Evolutionary conservation across 768 basidiomycete species (phyloP), one percentile per base, ranked within the genome.

Genomic region (Gymnopilus junonius): DNA sequence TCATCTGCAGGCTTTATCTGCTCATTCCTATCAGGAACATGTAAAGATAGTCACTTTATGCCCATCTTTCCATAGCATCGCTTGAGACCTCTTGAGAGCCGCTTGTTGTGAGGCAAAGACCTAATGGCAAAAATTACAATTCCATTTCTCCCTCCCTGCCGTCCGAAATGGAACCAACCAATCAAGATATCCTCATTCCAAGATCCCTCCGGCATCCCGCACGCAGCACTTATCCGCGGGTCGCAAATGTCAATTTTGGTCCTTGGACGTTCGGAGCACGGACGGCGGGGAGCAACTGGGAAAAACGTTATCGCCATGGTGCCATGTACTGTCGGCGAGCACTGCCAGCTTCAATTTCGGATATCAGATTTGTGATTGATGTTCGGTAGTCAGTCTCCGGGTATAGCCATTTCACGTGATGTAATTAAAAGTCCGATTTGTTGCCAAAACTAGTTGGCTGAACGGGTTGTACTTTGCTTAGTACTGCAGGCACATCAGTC

Each of bases 241-340:
- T 14, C 48, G 48, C 48, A 32, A 32, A 32, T 51, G n/a, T 51
- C 48, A 51, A 17, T 51, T 50, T 51, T n/a, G n/a, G n/a, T n/a
- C n/a, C n/a, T n/a, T 51, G 48, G 48, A 20, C 17, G 25, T 17
- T 40, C n/a, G 54, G 35, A 37, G 35, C 54, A 40, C 35, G 54
- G 23, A 39, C 27, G 37, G n/a, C 54, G 27, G 39, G 29, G 34
- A 54, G 46, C 32, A 60, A 17, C 57, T 43, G 57, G 57, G 57
- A 55, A 55, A 53, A 58, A 46, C 56, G 57, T 45, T 58, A 58
- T 58, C 57, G 57, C 57, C 57, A 46, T 58, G 57, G 31, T 51
- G 48, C 48, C 48, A 31, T 32, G 48, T n/a, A n/a, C n/a, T n/a
- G n/a, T n/a, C n/a, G n/a, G n/a, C n/a, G n/a, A n/a, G n/a, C n/a